Conservation (phyloP, 1,284 basidiomycete species). For the Lignosus rhinocerotis region DNA sequence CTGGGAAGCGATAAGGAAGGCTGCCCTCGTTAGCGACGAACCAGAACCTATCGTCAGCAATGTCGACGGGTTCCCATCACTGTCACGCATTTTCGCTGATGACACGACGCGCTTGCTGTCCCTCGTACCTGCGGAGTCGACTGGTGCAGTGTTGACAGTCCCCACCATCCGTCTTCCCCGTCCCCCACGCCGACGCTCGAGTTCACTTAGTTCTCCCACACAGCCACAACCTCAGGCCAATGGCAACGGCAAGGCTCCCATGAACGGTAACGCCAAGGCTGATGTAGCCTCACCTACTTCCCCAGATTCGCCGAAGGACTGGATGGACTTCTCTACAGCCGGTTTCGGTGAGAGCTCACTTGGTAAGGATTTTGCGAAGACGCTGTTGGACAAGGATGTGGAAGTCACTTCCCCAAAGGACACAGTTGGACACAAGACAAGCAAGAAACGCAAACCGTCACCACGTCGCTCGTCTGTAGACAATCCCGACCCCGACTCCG, state of each 20-base stretch:
- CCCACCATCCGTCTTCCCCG: conserved; percentile 21
- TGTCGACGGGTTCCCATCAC: conserved; percentile 22
- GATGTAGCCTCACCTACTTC: conserved; percentile 17
- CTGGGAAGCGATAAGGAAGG: conserved; percentile 57
- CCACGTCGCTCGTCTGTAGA: conserved; percentile 32
- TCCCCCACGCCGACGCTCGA: conserved; percentile 27
- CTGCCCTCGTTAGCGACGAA: conserved; percentile 32
- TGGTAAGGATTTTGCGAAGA: conserved; percentile 51
- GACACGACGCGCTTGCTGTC: conserved; percentile 64
- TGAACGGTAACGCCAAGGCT: conserved; percentile 10
- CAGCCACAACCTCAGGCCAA: conserved; percentile 14
- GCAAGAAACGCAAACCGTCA: conserved; percentile 32
- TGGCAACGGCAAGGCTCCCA: conserved; percentile 24
- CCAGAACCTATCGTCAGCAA: conserved; percentile 15
- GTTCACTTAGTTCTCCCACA: conserved; percentile 26
- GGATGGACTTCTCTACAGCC: conserved; percentile 53
- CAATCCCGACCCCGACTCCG: conserved; percentile 18
- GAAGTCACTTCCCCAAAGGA: conserved; percentile 54
- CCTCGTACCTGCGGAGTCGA: conserved; percentile 39
- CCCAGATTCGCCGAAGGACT: conserved; percentile 34
- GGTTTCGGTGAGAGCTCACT: conserved; percentile 57
- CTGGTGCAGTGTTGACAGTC: conserved; percentile 6
- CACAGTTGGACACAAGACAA: conserved; percentile 29
- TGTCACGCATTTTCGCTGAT: conserved; percentile 55
- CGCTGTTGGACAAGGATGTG: conserved; percentile 58